These are phyloP conservation scores for Kodamaea plutei DNA, from an alignment of 1,139 yeast genomes.

Conservation along the genomic window DNA sequence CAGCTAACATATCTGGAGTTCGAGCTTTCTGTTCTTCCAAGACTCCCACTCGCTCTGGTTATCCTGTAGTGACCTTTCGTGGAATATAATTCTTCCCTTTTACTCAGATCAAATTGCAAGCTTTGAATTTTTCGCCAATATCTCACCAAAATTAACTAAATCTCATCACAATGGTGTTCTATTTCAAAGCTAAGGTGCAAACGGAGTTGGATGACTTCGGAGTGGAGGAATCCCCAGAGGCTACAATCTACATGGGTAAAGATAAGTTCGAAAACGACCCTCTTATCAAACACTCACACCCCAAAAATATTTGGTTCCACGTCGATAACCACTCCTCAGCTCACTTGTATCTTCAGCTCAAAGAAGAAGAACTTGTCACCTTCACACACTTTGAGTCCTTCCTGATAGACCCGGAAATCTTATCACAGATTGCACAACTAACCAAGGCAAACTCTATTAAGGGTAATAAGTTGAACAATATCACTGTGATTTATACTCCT, in stretches of 20 bases:
- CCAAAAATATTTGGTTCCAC: slow-evolving; percentile 78
- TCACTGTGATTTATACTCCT: slow-evolving; percentile 72
- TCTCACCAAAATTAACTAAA: too few relatives aligned
- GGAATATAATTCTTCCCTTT: too few relatives aligned
- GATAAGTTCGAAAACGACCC: slow-evolving; percentile 76
- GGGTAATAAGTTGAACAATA: slow-evolving; percentile 68
- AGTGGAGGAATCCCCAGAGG: slow-evolving; percentile 16
- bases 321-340: slow-evolving; percentile 79
- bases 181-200: slow-evolving; percentile 38
- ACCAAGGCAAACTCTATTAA: slow-evolving; percentile 79
- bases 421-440: slow-evolving; percentile 66
- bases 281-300: slow-evolving; percentile 64
- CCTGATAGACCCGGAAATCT: slow-evolving; percentile 47
- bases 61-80: too few relatives aligned
- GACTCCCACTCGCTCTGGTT: too few relatives aligned
- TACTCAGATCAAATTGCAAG: too few relatives aligned
- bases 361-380: slow-evolving; percentile 33
- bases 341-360: slow-evolving; percentile 67
- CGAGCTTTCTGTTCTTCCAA: too few relatives aligned
- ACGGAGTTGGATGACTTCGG: slow-evolving; percentile 29
- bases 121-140: too few relatives aligned
- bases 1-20: too few relatives aligned
- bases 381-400: slow-evolving; percentile 27
- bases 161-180: slow-evolving; percentile 69
- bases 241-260: slow-evolving; percentile 62